These are phyloP conservation scores for Elongisporangium prolatum DNA, from an alignment of 352 stramenopile genomes.

Conservation along the genomic window DNA sequence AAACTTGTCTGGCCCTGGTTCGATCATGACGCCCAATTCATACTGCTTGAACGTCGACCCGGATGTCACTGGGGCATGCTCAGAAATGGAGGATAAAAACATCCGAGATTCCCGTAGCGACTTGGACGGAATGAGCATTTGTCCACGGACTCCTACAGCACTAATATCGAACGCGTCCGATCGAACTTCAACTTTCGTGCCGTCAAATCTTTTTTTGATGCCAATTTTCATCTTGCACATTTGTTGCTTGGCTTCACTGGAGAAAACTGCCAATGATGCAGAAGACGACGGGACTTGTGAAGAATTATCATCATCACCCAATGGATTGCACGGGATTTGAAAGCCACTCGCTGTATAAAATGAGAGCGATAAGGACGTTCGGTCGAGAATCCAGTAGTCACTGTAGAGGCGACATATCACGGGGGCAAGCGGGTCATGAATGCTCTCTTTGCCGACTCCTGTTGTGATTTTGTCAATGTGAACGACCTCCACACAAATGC, in stretches of 20 bases:
- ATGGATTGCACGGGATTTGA: conserved; percentile 38
- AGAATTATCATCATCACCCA: not conserved
- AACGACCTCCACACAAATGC: conserved; percentile 49
- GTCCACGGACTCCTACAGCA: conserved; percentile 64
- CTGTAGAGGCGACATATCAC: conserved; percentile 69
- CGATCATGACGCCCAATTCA: conserved; percentile 84
- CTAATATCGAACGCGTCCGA: conserved; percentile 78
- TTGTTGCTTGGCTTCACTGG: conserved; percentile 52
- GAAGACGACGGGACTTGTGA: conserved; percentile 19
- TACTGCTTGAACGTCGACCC: conserved; percentile 57
- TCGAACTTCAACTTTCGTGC: conserved; percentile 40
- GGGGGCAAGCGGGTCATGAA: conserved; percentile 26
- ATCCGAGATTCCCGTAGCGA: conserved; percentile 33
- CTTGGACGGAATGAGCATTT: conserved; percentile 59
- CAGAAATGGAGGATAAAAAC: conserved; percentile 46
- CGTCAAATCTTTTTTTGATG: conserved; percentile 24
- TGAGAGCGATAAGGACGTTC: conserved; percentile 60
- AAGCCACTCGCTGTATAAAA: conserved; percentile 69
- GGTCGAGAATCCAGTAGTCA: conserved; percentile 85
- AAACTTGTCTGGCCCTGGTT: conserved; percentile 74
- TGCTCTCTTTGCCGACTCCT: conserved; percentile 12
- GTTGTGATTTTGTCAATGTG: not conserved
- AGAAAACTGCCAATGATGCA: conserved; percentile 72
- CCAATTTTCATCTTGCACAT: conserved; percentile 78
- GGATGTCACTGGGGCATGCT: conserved; percentile 15